These are phyloP conservation scores for Kentomonas sorsogonicus DNA, from an alignment of 208 protist species.

Conservation along the genomic window DNA sequence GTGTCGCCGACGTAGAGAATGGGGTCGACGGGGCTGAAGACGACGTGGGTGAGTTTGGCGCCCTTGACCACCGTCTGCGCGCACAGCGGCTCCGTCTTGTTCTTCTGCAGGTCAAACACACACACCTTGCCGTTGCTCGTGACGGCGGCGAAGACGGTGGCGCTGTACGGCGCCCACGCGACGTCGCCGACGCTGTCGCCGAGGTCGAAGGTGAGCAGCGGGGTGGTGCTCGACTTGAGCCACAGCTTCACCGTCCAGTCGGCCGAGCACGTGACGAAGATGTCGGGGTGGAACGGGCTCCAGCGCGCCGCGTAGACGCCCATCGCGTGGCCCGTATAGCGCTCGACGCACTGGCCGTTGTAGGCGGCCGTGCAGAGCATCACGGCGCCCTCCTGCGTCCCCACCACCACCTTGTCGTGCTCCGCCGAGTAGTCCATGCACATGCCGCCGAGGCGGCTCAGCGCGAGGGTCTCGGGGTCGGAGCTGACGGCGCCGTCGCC, in stretches of 20 bases:
- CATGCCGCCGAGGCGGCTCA: conserved; percentile 90
- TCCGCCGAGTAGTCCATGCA: conserved; percentile 94
- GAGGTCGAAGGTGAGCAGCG: conserved; percentile 95
- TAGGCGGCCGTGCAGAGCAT: conserved; percentile 95
- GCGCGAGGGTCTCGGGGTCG: conserved; percentile 79
- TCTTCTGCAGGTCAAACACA: conserved; percentile 91
- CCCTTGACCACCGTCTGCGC: conserved; percentile 95
- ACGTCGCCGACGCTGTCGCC: conserved; percentile 94
- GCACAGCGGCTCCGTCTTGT: conserved; percentile 96
- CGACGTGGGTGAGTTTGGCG: conserved; percentile 94
- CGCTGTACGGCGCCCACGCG: conserved; percentile 95
- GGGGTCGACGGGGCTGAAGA: conserved; percentile 91
- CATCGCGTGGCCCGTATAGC: conserved; percentile 92
- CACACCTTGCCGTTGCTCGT: conserved; percentile 94
- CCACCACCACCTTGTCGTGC: conserved; percentile 90
- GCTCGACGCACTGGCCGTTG: conserved; percentile 93
- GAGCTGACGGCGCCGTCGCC: conserved; percentile 58
- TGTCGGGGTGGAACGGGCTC: conserved; percentile 93
- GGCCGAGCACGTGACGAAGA: conserved; percentile 94
- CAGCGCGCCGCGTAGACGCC: conserved; percentile 93
- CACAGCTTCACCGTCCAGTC: conserved; percentile 98
- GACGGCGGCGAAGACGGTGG: conserved; percentile 95
- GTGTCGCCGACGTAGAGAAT: conserved; percentile 95
- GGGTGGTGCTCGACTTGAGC: conserved; percentile 76
- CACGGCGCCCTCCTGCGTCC: conserved; percentile 95